Conservation (phyloP, 768 basidiomycete species). For the Dentipellis sp. region DNA sequence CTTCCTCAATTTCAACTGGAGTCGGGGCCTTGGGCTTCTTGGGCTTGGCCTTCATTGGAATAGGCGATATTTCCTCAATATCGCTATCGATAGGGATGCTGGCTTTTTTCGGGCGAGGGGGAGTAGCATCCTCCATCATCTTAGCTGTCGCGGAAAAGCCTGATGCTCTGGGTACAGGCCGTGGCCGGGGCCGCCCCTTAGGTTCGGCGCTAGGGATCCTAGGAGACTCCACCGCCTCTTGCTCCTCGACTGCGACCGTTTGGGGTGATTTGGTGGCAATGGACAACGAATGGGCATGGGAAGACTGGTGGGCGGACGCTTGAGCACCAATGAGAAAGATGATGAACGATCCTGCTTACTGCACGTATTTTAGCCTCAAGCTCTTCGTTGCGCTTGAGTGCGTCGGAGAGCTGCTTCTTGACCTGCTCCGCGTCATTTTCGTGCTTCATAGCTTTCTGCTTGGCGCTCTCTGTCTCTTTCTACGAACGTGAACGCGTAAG, state of each 20-base stretch:
- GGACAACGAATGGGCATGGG: too few relatives aligned
- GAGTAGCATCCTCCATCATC: background rate
- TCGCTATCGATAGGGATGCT: background rate
- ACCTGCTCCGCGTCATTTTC: background rate
- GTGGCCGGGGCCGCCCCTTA: too few relatives aligned
- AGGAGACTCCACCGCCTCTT: too few relatives aligned
- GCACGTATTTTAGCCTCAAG: background rate
- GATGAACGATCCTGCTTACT: too few relatives aligned
- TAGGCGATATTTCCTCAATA: background rate
- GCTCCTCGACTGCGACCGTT: too few relatives aligned
- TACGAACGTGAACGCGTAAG: background rate
- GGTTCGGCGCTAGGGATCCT: too few relatives aligned
- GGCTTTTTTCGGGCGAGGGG: background rate
- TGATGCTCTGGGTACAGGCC: background rate
- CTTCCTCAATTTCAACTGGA: background rate
- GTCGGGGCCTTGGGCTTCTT: constrained; percentile 2
- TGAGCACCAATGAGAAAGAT: too few relatives aligned
- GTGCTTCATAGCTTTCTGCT: constrained; percentile 2
- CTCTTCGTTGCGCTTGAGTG: background rate
- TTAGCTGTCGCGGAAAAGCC: background rate
- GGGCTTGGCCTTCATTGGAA: background rate
- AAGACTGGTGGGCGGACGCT: too few relatives aligned
- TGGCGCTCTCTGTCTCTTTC: constrained; percentile 18
- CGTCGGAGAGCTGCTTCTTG: background rate
- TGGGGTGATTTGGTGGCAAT: too few relatives aligned